Evolutionary conservation across 805 yeast genomes (phyloP).

Genomic region (Candida quercuum): DNA sequence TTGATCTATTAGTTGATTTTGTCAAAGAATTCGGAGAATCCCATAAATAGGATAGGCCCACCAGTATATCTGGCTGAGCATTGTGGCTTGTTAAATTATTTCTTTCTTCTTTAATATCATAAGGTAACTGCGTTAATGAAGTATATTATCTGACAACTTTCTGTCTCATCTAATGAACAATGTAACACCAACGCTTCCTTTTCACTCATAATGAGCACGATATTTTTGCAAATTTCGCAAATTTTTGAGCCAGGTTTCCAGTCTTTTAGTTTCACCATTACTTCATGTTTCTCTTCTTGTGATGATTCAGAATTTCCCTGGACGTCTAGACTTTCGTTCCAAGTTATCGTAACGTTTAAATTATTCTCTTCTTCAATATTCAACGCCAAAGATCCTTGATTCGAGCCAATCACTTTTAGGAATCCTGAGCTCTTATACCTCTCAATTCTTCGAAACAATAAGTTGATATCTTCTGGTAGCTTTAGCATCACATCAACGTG

Average conservation of each 20-base stretch:
- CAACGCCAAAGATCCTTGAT: constrained; percentile 45
- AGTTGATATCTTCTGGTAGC: constrained; percentile 40
- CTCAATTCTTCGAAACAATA: constrained; percentile 58
- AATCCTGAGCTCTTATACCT: constrained; percentile 52
- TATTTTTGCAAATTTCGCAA: constrained; percentile 55
- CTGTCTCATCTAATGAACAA: constrained; percentile 59
- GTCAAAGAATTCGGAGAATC: constrained; percentile 54
- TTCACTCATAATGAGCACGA: constrained; percentile 53
- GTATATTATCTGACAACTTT: constrained; percentile 60
- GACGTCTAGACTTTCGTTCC: constrained; percentile 52
- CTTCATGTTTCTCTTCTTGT: constrained; percentile 33
- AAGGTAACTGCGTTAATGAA: constrained; percentile 36
- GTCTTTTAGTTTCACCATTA: constrained; percentile 52
- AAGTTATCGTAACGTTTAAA: constrained; percentile 44
- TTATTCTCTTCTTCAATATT: constrained; percentile 51
- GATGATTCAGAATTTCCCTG: constrained; percentile 28
- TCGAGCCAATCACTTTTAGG: constrained; percentile 45
- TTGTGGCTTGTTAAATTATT: too few relatives aligned
- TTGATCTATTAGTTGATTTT: constrained; percentile 49
- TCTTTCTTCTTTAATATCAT: too few relatives aligned
- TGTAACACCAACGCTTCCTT: constrained; percentile 59
- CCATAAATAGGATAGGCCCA: constrained; percentile 17
- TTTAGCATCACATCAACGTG: constrained; percentile 51
- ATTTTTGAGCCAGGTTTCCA: constrained; percentile 65
- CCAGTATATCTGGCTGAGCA: too few relatives aligned